phyloP scores from a whole-genome alignment of 345 rosid genomes.

The Eucalyptus lansdowneana region DNA sequence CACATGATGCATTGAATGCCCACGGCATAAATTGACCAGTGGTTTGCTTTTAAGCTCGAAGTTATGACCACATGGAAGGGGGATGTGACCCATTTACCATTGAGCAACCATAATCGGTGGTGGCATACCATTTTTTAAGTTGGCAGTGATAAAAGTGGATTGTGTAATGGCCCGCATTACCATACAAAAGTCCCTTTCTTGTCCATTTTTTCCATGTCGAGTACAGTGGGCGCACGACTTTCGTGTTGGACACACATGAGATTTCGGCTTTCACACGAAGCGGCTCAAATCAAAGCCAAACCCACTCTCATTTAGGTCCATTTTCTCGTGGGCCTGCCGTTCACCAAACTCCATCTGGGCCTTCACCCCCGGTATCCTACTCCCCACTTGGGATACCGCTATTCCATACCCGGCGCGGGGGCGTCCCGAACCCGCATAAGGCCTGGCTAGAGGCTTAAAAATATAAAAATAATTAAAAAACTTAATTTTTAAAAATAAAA shows the following conservation, averaged over 20 bases:
- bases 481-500: too few relatives aligned
- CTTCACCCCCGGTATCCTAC: neutral
- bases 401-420: neutral
- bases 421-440: neutral
- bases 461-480: too few relatives aligned
- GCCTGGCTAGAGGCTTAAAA: neutral
- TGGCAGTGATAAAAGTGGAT: neutral
- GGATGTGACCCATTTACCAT: neutral
- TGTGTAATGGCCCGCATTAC: neutral
- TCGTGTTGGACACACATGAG: neutral
- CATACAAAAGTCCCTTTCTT: neutral
- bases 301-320: neutral
- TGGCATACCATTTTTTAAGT: neutral
- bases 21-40: fast-evolving
- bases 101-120: neutral
- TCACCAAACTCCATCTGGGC: neutral
- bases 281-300: neutral
- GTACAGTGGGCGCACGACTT: neutral
- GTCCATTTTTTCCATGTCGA: too few relatives aligned
- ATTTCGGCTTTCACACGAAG: neutral
- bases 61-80: neutral
- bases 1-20: neutral
- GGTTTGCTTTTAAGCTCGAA: neutral
- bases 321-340: neutral
- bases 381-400: neutral